phyloP scores from a whole-genome alignment of 306 rosid species.

The Oemleria cerasiformis region DNA sequence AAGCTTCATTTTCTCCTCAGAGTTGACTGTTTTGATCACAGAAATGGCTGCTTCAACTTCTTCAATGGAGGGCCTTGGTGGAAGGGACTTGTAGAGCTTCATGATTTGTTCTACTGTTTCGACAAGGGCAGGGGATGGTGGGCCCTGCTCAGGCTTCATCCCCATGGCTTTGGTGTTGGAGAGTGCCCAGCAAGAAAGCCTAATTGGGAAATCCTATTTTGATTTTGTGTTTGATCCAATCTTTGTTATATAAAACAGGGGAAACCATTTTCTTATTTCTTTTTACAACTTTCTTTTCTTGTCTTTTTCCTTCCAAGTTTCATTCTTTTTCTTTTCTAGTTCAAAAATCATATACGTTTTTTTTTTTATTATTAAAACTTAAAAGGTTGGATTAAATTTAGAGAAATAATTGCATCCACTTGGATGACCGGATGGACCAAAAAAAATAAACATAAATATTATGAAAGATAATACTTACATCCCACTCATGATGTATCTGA shows the following conservation, averaged over 20 bases:
- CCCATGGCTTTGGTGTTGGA: slow-evolving; percentile 36
- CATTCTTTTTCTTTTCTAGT: not conserved
- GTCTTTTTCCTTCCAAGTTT: not conserved
- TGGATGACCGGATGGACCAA: too few relatives aligned
- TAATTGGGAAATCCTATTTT: not conserved
- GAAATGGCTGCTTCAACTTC: slow-evolving; percentile 77
- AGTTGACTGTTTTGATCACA: slow-evolving; percentile 51
- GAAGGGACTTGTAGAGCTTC: slow-evolving; percentile 60
- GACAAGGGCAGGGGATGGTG: slow-evolving; percentile 36
- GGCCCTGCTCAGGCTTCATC: slow-evolving; percentile 33
- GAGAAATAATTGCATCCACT: too few relatives aligned
- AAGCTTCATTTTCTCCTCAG: slow-evolving; percentile 58
- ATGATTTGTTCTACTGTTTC: slow-evolving; percentile 64
- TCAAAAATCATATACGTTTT: not conserved
- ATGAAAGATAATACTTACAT: too few relatives aligned
- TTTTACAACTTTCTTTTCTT: not conserved
- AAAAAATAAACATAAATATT: too few relatives aligned
- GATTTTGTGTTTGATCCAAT: not conserved
- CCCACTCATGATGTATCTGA: too few relatives aligned
- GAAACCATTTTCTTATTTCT: not conserved
- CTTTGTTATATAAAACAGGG: not conserved
- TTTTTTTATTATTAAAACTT: too few relatives aligned
- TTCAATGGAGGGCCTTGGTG: slow-evolving; percentile 72
- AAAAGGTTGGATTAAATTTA: too few relatives aligned
- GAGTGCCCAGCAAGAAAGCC: not conserved